Percentiles rank a stretch among this genome's conserved stretches.
Evolutionary conservation across 352 stramenopile genomes (phyloP).

Genomic region (Pythium phragmitis): DNA sequence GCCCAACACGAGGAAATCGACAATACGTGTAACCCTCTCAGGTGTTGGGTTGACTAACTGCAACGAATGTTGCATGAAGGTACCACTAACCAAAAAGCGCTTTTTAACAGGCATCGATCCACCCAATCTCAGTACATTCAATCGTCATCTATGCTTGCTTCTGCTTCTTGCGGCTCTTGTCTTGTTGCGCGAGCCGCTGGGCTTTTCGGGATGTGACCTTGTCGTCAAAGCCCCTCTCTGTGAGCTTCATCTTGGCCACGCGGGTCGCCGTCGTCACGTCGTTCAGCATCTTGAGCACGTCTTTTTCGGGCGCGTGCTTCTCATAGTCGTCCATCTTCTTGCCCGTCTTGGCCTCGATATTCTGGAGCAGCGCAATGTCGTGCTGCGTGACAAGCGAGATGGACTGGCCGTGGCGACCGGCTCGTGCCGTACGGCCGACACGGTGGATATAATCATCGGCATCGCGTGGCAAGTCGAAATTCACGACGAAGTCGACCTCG

Average conservation of each 20-base stretch:
- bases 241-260: conserved; percentile 92
- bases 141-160: not conserved
- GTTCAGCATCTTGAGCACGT: conserved; percentile 95
- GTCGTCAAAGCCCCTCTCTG: conserved; percentile 88
- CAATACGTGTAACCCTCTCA: no score
- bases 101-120: not conserved
- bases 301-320: conserved; percentile 77
- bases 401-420: conserved; percentile 87
- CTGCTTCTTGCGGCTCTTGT: conserved; percentile 26
- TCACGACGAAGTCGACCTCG: conserved; percentile 95
- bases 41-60: conserved; percentile 6
- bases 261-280: conserved; percentile 93
- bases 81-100: not conserved
- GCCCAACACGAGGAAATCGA: no score
- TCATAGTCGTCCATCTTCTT: conserved; percentile 92
- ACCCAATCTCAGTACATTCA: conserved; percentile 12
- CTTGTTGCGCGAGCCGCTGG: conserved; percentile 62
- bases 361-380: conserved; percentile 94
- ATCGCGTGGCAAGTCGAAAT: conserved; percentile 95
- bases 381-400: conserved; percentile 95
- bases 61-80: conserved; percentile 28
- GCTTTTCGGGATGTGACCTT: conserved; percentile 72
- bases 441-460: conserved; percentile 98
- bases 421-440: conserved; percentile 94
- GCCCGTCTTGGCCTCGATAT: conserved; percentile 91